phyloP scores from a whole-genome alignment of 176 grass and related monocot species.

The Triticum dicoccoides region DNA sequence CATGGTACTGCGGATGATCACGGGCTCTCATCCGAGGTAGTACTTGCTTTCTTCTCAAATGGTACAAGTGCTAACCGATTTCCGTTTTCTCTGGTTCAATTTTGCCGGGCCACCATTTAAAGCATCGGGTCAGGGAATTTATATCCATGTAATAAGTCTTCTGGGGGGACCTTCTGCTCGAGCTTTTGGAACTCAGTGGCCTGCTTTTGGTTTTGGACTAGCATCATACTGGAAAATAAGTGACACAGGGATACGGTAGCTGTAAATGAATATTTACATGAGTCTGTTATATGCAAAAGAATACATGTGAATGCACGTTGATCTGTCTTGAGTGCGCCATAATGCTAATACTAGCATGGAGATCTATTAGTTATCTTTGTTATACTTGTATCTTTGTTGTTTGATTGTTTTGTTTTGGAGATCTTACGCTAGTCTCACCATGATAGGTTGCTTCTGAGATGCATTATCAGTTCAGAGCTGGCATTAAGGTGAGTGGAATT shows the following conservation, averaged over 20 bases:
- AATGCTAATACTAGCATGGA: background rate
- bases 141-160: conserved; percentile 20
- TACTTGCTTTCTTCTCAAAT: conserved; percentile 13
- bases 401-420: background rate
- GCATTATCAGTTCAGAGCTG: conserved; percentile 50
- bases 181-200: conserved; percentile 27
- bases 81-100: conserved; percentile 43
- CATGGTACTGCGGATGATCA: conserved; percentile 43
- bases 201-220: conserved; percentile 20
- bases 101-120: conserved; percentile 49
- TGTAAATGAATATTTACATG: conserved; percentile 12
- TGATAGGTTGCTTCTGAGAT: conserved; percentile 62
- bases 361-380: background rate
- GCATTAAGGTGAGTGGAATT: conserved; percentile 59
- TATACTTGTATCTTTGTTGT: background rate
- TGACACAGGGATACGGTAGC: background rate
- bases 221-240: conserved; percentile 23
- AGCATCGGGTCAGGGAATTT: conserved; percentile 14
- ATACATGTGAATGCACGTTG: background rate
- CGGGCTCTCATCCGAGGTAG: conserved; percentile 58
- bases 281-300: background rate
- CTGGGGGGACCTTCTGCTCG: conserved; percentile 28
- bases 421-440: conserved; percentile 11
- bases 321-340: background rate
- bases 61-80: conserved; percentile 38